Conservation (phyloP, 495 filamentous ascomycete species). For the Collariella sp. region DNA sequence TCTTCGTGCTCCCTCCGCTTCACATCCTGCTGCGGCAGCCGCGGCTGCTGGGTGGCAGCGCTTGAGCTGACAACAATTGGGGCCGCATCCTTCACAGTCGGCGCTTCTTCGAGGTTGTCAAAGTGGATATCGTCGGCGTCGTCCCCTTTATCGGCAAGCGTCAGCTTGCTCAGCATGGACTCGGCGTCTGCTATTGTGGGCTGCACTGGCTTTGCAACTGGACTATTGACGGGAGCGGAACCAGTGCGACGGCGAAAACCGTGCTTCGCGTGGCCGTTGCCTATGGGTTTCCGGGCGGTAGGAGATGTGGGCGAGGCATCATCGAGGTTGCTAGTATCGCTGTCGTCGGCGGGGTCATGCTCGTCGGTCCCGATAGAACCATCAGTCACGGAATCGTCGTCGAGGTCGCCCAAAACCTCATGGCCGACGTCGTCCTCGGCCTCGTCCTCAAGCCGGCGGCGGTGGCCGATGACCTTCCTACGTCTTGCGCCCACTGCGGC, state of each 20-base stretch:
- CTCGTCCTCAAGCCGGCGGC: slow-evolving; percentile 72
- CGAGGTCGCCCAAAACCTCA: slow-evolving; percentile 51
- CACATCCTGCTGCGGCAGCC: slow-evolving; percentile 52
- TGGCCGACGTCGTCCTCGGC: slow-evolving; percentile 64
- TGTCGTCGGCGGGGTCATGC: slow-evolving; percentile 70
- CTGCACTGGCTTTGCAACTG: slow-evolving; percentile 31
- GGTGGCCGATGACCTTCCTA: slow-evolving; percentile 66
- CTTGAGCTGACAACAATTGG: slow-evolving; percentile 42
- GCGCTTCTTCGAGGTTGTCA: slow-evolving; percentile 43
- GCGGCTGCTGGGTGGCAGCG: slow-evolving; percentile 23
- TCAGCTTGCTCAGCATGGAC: slow-evolving; percentile 79
- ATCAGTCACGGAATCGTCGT: slow-evolving; percentile 79
- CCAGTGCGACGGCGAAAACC: slow-evolving; percentile 35
- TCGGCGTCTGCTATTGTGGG: slow-evolving; percentile 59
- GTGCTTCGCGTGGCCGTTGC: slow-evolving; percentile 33
- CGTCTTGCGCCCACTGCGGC: slow-evolving; percentile 40
- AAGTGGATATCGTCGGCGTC: slow-evolving; percentile 56
- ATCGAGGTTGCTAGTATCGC: slow-evolving; percentile 63
- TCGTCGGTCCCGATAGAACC: slow-evolving; percentile 66
- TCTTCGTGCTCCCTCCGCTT: slow-evolving; percentile 84
- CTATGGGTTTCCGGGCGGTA: slow-evolving; percentile 27
- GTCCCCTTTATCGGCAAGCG: slow-evolving; percentile 49
- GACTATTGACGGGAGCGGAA: slow-evolving; percentile 24
- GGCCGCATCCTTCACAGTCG: slow-evolving; percentile 27
- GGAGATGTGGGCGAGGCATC: slow-evolving; percentile 46